Evolutionary conservation across 208 protist species (phyloP), one percentile per base, ranked within the genome.

Genomic region (Leptomonas pyrrhocoris): DNA sequence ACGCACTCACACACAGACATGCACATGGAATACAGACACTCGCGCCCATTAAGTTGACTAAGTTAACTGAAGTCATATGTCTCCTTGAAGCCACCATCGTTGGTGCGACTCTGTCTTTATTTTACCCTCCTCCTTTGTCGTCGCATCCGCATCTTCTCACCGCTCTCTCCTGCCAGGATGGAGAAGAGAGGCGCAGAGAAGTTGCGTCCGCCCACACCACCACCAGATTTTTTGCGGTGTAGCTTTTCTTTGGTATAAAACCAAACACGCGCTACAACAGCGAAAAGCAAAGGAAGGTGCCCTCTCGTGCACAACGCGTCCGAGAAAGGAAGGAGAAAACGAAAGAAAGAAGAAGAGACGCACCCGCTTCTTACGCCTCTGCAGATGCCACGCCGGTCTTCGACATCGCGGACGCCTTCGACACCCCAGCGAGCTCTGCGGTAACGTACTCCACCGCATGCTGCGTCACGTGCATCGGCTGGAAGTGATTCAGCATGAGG

Each of bases 401-500:
- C 31, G 21, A 1, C 9, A 56, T 57, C 19, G 42, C 31, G 21
- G 54, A 31, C 36, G 48, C 40, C 25, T 27, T 27, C 7, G 53
- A 28, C 42, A 45, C 55, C 55, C 66, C 73, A 6, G 51, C 45
- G 40, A 43, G 48, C 54, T 70, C 73, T 6, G 54, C 68, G 1
- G 49, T 45, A 48, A 79, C 28, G 34, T 61, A 75, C 12, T 69
- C 67, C 30, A 78, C 73, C 25, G 56, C 42, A 18, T 55, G 48
- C 58, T 73, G 63, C 12, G 31, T 74, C n/a, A 60, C 49, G 30
- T 84, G 76, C 31, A 92, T 67, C 6, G 90, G 90, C 72, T 90
- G 85, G 57, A 92, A 72, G 65, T 93, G 83, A 77, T 92, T 95
- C 23, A 95, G 46, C 77, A 92, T 86, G n/a, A 95, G 59, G 12